Base-by-base conservation (phyloP, 805 yeast genomes). In the Cyberlindnera mississippiensis region DNA sequence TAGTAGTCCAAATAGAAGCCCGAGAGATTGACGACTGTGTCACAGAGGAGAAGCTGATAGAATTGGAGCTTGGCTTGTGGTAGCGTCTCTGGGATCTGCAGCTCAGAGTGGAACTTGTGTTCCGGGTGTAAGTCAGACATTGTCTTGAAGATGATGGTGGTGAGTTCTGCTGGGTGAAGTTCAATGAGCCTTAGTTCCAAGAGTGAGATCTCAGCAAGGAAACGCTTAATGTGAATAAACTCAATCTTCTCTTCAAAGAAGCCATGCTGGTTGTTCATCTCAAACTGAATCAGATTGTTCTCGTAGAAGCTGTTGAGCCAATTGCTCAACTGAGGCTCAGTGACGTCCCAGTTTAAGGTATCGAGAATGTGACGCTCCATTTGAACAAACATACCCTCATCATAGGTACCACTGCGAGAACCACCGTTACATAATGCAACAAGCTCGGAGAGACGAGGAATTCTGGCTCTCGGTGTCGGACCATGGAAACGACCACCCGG, bases 311-410 rank as follows among this genome's bases (percentile, higher is more conserved):
- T 64, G 41, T 71, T 53, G 22, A 67, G 59, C 64, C 73, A 80
- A 46, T 75, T 73, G 38, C 67, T 69, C 33, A 72, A 56, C 48
- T 74, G 72, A 2, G 95, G 87, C 49, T 80, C 86, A 35, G 74
- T 75, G 40, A 87, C 66, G 70, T 69, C 67, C 95, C 95, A 85
- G 40, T 79, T 78, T 44, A 87, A 68, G 0, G 95, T 82, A 26
- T 73, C 65, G 44, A 86, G 67, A 18, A 86, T 76, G 56, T 85
- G 95, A 51, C 77, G 67, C 62, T 86, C 95, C 95, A 85, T 85
- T 60, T 85, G 96, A 87, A 87, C 49, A 76, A 81, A 55, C 89
- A 72, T 4, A 85, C 85, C 49, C 74, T 71, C 57, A 82, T 68
- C 43, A 82, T 78, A 79, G 75, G 78, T 71, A 14, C 73, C 78